Evolutionary conservation across 192 early-diverging fungal species (phyloP).

Genomic region (Coemansia sp.): DNA sequence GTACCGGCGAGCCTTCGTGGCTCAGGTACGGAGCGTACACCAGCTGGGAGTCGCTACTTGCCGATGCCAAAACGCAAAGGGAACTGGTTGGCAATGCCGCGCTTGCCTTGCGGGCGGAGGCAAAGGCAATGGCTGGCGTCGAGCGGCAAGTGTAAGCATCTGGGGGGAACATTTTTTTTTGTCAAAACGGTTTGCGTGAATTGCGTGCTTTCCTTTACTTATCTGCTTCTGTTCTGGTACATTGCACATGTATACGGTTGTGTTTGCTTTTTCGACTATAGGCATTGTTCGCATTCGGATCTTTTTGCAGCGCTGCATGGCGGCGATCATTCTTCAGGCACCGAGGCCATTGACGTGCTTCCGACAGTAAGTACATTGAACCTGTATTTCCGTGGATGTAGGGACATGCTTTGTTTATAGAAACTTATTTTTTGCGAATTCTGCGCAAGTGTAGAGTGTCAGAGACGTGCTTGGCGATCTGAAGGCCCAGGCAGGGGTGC

Average conservation of each 20-base stretch:
- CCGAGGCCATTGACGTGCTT: constrained; percentile 33
- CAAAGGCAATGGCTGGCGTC: constrained; percentile 12
- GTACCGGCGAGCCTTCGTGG: constrained; percentile 9
- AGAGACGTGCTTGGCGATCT: constrained; percentile 41
- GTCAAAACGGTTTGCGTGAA: not conserved
- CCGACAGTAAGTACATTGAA: constrained; percentile 27
- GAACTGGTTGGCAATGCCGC: not conserved
- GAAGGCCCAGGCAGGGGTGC: constrained; percentile 37
- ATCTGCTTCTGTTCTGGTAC: not conserved
- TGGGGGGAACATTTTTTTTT: not conserved
- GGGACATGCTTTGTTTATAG: too few relatives aligned
- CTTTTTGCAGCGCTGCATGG: constrained; percentile 38
- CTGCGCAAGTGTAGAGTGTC: constrained; percentile 20
- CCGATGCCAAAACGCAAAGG: constrained; percentile 23
- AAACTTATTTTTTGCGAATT: not conserved
- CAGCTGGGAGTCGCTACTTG: constrained; percentile 32
- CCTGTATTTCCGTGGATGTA: not conserved
- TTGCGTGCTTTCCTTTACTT: not conserved
- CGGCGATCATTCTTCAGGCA: constrained; percentile 27
- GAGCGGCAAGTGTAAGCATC: constrained; percentile 41
- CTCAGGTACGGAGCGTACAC: constrained; percentile 35
- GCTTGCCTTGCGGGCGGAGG: constrained; percentile 5
- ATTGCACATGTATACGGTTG: not conserved
- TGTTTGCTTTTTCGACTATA: constrained; percentile 25
- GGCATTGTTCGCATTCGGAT: constrained; percentile 25